phyloP scores from a whole-genome alignment of 108 stramenopile genomes.

The Aurantiochytrium sp. region DNA sequence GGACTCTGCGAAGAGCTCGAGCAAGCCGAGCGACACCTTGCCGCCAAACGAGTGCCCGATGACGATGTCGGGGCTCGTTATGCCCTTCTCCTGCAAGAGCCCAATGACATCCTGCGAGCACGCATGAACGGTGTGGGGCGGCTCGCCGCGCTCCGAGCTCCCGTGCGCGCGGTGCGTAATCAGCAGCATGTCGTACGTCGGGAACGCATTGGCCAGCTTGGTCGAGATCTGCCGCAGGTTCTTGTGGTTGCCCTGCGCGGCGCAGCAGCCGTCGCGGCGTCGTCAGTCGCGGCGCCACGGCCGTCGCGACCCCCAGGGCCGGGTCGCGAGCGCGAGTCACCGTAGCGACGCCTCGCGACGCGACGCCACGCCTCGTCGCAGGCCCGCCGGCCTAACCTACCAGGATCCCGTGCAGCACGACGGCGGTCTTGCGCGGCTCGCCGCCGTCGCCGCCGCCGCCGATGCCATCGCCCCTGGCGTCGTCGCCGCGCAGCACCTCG shows the following conservation, averaged over 20 bases:
- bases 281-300: no score
- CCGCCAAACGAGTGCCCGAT: slow-evolving; percentile 26
- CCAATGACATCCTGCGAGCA: neutral
- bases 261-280: no score
- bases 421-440: neutral
- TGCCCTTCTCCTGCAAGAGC: neutral
- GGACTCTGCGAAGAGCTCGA: neutral
- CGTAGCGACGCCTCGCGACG: no score
- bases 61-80: neutral
- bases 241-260: slow-evolving; percentile 3
- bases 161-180: neutral
- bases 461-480: no score
- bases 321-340: no score
- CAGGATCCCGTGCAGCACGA: neutral
- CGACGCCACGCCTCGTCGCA: no score
- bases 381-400: no score
- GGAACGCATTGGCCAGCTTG: neutral
- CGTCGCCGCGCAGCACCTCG: neutral
- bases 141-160: neutral
- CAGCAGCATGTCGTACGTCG: neutral
- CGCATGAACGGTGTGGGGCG: neutral
- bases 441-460: neutral
- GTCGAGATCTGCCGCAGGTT: neutral
- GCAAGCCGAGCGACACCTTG: neutral
- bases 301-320: no score